A percentile compares a stretch with the other conserved stretches of the same genome.
Conservation (phyloP, 805 yeast species). For the Yarrowia phangngaensis region DNA sequence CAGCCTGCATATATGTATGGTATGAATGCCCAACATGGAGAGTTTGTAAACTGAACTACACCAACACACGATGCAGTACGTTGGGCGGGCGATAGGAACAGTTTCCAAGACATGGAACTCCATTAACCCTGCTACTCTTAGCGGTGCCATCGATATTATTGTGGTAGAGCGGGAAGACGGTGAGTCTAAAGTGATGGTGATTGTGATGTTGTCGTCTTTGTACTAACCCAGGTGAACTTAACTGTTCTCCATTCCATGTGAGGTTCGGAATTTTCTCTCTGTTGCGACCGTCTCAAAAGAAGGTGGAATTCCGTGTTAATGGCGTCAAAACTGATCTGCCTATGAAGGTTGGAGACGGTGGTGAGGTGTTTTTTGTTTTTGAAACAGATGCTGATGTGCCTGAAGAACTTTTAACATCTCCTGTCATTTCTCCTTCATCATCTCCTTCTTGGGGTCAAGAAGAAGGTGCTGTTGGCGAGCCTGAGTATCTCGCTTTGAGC, state of each 20-base stretch:
- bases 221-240: conserved; percentile 48
- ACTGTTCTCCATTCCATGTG: conserved; percentile 95
- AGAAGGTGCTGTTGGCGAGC: conserved; percentile 14
- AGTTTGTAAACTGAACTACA: conserved; percentile 13
- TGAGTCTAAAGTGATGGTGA: conserved; percentile 28
- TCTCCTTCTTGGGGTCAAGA: conserved; percentile 36
- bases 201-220: neutral
- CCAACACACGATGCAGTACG: conserved; percentile 72
- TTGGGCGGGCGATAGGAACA: conserved; percentile 90
- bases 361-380: conserved; percentile 96
- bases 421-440: conserved; percentile 68
- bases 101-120: conserved; percentile 97
- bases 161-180: conserved; percentile 88
- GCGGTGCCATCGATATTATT: conserved; percentile 96
- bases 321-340: conserved; percentile 77
- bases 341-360: conserved; percentile 96
- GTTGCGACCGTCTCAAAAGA: conserved; percentile 85
- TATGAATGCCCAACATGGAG: conserved; percentile 22
- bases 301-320: conserved; percentile 79
- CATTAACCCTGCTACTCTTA: conserved; percentile 89
- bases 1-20: conserved; percentile 19
- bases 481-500: conserved; percentile 13
- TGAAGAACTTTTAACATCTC: conserved; percentile 74
- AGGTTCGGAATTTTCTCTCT: conserved; percentile 93
- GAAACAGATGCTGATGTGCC: conserved; percentile 77